These are phyloP conservation scores for Candida sp. DNA, from an alignment of 1,139 yeast species.

Conservation along the genomic window DNA sequence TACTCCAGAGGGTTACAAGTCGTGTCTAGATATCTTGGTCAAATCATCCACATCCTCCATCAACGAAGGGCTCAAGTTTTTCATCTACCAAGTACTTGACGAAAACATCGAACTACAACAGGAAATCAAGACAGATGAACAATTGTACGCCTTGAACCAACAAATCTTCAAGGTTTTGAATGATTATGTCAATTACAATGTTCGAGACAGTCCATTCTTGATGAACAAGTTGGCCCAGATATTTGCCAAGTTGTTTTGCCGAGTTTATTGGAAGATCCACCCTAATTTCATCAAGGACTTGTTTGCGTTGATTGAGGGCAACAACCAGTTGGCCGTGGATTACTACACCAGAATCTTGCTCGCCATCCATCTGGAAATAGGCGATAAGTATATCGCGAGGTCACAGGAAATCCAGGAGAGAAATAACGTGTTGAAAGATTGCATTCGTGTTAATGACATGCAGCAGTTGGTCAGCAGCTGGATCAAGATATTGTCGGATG, in stretches of 20 bases:
- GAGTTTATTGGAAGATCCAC: constrained; percentile 67
- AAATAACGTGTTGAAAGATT: constrained; percentile 78
- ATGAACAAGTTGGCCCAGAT: constrained; percentile 83
- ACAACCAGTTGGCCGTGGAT: constrained; percentile 59
- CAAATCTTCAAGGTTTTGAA: constrained; percentile 43
- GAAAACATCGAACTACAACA: constrained; percentile 57
- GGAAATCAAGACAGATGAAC: constrained; percentile 32
- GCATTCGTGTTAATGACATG: constrained; percentile 81
- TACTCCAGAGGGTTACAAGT: constrained; percentile 80
- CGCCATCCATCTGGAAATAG: constrained; percentile 88
- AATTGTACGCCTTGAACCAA: constrained; percentile 48
- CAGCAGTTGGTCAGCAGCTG: constrained; percentile 66
- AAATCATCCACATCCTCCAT: constrained; percentile 24
- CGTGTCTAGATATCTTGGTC: constrained; percentile 67
- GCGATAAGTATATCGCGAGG: constrained; percentile 84
- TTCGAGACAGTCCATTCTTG: constrained; percentile 58
- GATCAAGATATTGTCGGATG: constrained; percentile 57
- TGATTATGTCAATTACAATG: constrained; percentile 28
- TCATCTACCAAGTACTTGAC: constrained; percentile 81
- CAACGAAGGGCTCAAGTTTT: constrained; percentile 67
- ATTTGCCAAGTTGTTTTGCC: constrained; percentile 70
- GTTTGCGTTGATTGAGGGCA: constrained; percentile 18
- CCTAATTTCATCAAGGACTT: constrained; percentile 72
- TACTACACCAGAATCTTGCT: constrained; percentile 75
- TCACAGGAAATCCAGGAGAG: constrained; percentile 65